Evolutionary conservation across 768 basidiomycete genomes (phyloP).

Genomic region (Tulasnella sp.): DNA sequence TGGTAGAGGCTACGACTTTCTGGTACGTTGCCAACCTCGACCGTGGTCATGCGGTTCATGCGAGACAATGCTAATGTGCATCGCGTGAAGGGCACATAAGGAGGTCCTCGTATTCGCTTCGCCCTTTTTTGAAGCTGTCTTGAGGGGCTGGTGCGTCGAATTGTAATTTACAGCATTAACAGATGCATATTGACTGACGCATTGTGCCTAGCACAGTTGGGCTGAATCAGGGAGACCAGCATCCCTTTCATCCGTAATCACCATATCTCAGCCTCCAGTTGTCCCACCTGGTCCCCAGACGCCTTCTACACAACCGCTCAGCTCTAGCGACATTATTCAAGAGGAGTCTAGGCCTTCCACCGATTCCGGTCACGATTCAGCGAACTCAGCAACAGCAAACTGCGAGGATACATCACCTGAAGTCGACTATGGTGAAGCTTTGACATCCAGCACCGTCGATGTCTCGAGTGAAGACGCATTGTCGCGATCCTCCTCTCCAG

Average conservation of each 20-base stretch:
- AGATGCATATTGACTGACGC: not conserved
- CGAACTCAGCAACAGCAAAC: not conserved
- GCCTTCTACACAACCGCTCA: not conserved
- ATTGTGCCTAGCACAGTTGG: constrained; percentile 46
- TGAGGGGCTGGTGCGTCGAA: constrained; percentile 51
- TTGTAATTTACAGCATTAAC: not conserved
- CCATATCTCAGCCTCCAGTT: constrained; percentile 60
- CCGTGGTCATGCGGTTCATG: not conserved
- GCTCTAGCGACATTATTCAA: not conserved
- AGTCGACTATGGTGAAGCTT: not conserved
- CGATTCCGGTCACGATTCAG: not conserved
- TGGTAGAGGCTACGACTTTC: constrained; percentile 83
- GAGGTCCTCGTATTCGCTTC: constrained; percentile 87
- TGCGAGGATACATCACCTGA: not conserved
- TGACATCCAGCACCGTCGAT: not conserved
- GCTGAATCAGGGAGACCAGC: constrained; percentile 75
- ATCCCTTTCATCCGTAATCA: constrained; percentile 76
- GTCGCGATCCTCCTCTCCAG: not conserved
- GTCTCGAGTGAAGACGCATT: not conserved
- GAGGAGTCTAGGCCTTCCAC: not conserved
- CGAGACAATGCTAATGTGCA: constrained; percentile 1
- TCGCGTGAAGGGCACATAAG: constrained; percentile 66
- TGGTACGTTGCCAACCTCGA: constrained; percentile 49
- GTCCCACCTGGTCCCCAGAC: not conserved
- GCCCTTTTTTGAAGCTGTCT: constrained; percentile 88